Evolutionary conservation across 495 filamentous ascomycete species (phyloP), one percentile per base, ranked within the genome.

Genomic region (Tuber magnatum): DNA sequence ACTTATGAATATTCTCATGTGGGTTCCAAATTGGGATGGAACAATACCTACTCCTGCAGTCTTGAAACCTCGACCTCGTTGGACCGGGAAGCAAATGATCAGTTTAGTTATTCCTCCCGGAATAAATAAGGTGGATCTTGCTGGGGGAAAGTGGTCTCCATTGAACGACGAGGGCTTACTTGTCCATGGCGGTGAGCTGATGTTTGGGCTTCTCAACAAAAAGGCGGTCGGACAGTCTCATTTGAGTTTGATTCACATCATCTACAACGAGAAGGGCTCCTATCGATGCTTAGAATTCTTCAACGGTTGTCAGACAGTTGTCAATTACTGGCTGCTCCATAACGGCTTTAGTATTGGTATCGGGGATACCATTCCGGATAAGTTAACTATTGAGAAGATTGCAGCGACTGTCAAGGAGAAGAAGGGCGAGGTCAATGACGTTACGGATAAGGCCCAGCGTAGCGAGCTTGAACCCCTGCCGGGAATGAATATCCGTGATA

Each of bases 31-130:
- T 41, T 99, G 95, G 95, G 95, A 99, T 85, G 95, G 95, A 35
- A 87, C 94, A 39, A 93, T 98, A 81, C 95, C 95, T 38, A 88
- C 90, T 14, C 95, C 95, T 22, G 93, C 94, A 16, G 97, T 99
- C 75, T 73, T 95, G 80, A 97, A 94, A 83, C 95, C 95, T 56
- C 87, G 91, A 70, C 94, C 96, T 28, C 89, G 92, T 76, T 99
- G 95, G 95, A 97, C 96, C n/a, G 95, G 95, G 79, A 99, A 99
- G 84, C 95, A 99, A 85, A 91, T 99, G 74, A 90, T 95, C 80
- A 97, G 94, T 85, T 89, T 99, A 87, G 89, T 94, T 71, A 92
- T 99, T 75, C 95, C 94, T 16, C 85, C 89, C 65, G 93, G 92
- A 72, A 88, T 98, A 77, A 98, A 96, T 81, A 87, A 97, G 41